Evolutionary conservation across 1,284 basidiomycete genomes (phyloP), one percentile per base, ranked within the genome.

Genomic region (Irpex lacteus): DNA sequence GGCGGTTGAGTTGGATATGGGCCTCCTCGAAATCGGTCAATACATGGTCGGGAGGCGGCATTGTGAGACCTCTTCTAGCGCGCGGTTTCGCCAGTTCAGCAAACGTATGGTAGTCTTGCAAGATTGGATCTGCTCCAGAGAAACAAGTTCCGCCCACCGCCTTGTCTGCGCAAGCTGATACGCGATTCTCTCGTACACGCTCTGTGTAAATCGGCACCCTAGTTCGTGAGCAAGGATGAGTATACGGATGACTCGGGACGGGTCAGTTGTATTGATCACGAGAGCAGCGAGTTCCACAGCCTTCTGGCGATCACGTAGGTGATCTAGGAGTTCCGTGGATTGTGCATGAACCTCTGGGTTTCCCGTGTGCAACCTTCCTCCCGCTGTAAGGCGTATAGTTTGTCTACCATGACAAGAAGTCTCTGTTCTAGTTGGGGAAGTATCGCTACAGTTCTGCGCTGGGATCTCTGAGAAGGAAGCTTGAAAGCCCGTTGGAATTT

Each of bases 71-170:
- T 90, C 86, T 64, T 86, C 73, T 52, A 85, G 71, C 1, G 88
- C 87, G 47, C 83, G 83, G 18, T 82, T 77, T 58, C 82, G 82
- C 90, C 89, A 92, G 73, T 92, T 87, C 68, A 92, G 78, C 19
- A 92, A 76, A 26, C 84, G 81, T 37, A 76, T 69, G 2, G 84
- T 86, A 1, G 81, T 78, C 62, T 76, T 78, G 58, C 82, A 81
- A 8, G 80, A 77, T 18, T 84, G 81, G 47, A 74, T 70, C 64
- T 76, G 78, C 59, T 81, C 86, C 15, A 85, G 74, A 34, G 73
- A 70, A 52, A 85, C 81, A 15, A 85, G 70, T 8, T 76, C 70
- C 49, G 73, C 66, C 90, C 90, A 92, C 38, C 79, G 71, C 32
- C 76, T 74, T 56, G 69, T 70, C 4, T 72, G 69, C 34, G 85